Evolutionary conservation across 345 rosid species (phyloP).

Genomic region (Gossypium stocksii): DNA sequence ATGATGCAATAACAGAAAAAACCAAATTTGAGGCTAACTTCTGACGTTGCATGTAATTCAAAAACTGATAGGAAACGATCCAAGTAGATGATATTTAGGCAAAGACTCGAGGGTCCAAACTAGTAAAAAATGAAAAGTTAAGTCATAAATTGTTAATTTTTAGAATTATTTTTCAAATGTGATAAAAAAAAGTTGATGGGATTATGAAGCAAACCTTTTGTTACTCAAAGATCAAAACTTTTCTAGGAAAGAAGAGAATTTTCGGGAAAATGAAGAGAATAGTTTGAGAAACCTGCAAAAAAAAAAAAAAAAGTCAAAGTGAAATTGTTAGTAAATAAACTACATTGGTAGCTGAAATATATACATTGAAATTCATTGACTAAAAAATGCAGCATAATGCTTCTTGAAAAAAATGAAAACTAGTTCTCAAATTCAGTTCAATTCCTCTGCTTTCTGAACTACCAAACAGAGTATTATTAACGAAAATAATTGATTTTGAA

Average conservation of each 20-base stretch:
- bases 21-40: too few species aligned
- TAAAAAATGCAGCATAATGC: not conserved
- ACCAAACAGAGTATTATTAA: not conserved
- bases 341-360: not conserved
- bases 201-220: slow-evolving; percentile 9
- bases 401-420: not conserved
- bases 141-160: not conserved
- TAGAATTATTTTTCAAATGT: not conserved
- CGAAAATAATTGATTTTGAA: not conserved
- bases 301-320: not conserved
- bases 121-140: too few species aligned
- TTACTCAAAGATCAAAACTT: not conserved
- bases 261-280: not conserved
- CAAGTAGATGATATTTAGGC: too few species aligned
- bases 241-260: not conserved
- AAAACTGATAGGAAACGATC: too few species aligned
- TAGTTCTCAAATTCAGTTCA: not conserved
- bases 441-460: not conserved
- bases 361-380: not conserved
- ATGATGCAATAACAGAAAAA: too few species aligned
- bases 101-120: too few species aligned
- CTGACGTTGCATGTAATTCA: too few species aligned
- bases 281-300: slow-evolving; percentile 7
- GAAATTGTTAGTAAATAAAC: not conserved
- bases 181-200: not conserved